These are phyloP conservation scores for Cyphellophora attinorum DNA, from an alignment of 2,329 filamentous ascomycete species.

Conservation along the genomic window DNA sequence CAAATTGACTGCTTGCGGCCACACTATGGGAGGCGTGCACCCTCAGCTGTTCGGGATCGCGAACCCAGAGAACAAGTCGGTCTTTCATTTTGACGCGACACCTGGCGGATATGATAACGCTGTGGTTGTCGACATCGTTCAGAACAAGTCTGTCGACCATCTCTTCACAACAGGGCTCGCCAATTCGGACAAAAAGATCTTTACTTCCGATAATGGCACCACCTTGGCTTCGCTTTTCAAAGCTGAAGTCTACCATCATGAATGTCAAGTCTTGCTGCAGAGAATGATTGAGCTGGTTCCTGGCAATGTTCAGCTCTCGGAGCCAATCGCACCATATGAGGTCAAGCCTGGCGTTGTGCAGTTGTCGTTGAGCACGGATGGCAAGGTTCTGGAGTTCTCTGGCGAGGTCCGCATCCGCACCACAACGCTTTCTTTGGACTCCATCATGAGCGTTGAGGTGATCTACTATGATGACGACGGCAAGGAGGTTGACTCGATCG, in stretches of 20 bases:
- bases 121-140: constrained; percentile 24
- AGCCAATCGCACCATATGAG: constrained; percentile 7
- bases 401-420: constrained; percentile 51
- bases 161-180: constrained; percentile 20
- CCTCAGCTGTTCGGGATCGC: constrained; percentile 21
- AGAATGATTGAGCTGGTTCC: constrained; percentile 18
- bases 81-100: constrained; percentile 20
- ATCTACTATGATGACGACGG: constrained; percentile 49
- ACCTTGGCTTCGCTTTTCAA: constrained; percentile 22
- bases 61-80: constrained; percentile 11
- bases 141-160: constrained; percentile 18
- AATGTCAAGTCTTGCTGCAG: constrained; percentile 7
- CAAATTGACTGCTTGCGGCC: constrained; percentile 25
- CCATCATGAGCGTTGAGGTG: constrained; percentile 40
- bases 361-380: constrained; percentile 30
- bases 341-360: constrained; percentile 12
- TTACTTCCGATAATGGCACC: constrained; percentile 20
- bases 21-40: constrained; percentile 26
- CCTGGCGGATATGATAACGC: constrained; percentile 19
- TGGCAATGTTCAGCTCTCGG: constrained; percentile 9
- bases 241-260: constrained; percentile 3
- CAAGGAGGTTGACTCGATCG: constrained; percentile 36
- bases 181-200: constrained; percentile 26
- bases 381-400: constrained; percentile 40
- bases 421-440: constrained; percentile 33